Evolutionary conservation across 805 yeast genomes (phyloP).

Genomic region (Saccharomycopsis fodiens): DNA sequence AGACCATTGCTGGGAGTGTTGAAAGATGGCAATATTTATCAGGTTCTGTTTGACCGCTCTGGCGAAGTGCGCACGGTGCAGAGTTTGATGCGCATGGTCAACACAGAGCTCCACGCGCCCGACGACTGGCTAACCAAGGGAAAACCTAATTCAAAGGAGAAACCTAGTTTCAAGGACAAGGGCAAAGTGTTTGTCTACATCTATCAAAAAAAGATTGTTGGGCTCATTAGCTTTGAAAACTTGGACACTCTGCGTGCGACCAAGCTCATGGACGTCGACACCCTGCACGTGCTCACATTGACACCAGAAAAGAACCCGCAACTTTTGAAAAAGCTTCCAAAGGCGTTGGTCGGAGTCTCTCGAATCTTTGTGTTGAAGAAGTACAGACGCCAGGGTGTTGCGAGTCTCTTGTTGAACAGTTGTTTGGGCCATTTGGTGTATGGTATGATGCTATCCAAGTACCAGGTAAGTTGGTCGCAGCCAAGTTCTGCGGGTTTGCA

Average conservation of each 20-base stretch:
- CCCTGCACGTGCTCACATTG: constrained; percentile 11
- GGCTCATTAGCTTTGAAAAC: constrained; percentile 39
- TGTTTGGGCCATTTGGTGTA: constrained; percentile 40
- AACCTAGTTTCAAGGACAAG: constrained; percentile 18
- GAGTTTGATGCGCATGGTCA: constrained; percentile 45
- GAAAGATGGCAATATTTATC: constrained; percentile 28
- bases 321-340: constrained; percentile 10
- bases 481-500: constrained; percentile 60
- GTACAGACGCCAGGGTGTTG: constrained; percentile 46
- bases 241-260: constrained; percentile 21
- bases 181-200: constrained; percentile 48
- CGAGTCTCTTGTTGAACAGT: constrained; percentile 34
- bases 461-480: constrained; percentile 61
- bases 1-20: background rate
- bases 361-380: constrained; percentile 39
- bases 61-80: constrained; percentile 30
- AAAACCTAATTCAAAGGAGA: background rate
- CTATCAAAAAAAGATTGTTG: constrained; percentile 41
- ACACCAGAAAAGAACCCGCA: background rate
- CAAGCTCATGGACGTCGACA: constrained; percentile 14
- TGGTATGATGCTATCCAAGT: constrained; percentile 37
- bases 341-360: constrained; percentile 35
- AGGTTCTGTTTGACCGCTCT: constrained; percentile 28
- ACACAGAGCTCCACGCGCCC: constrained; percentile 55
- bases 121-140: constrained; percentile 30